Conservation (phyloP, 805 yeast species). For the Nakazawaea peltata region DNA sequence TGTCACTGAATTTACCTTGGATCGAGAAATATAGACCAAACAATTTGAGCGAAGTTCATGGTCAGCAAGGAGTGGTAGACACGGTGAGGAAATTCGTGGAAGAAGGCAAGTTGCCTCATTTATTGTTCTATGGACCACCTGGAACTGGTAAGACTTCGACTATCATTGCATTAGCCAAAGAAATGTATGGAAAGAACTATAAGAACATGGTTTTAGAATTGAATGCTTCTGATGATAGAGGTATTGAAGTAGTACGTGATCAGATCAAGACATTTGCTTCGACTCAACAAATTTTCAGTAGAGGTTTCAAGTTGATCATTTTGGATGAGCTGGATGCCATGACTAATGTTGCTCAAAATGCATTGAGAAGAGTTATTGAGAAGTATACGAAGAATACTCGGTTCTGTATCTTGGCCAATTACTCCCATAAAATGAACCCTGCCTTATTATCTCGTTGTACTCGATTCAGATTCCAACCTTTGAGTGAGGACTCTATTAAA, state of each 20-base stretch:
- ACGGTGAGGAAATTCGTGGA: constrained; percentile 81
- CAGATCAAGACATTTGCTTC: constrained; percentile 95
- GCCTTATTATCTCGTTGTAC: constrained; percentile 94
- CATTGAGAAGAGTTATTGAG: constrained; percentile 78
- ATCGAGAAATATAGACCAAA: constrained; percentile 94
- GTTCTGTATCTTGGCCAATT: constrained; percentile 91
- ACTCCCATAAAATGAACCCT: constrained; percentile 91
- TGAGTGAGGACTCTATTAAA: constrained; percentile 57
- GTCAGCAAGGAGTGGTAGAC: constrained; percentile 78
- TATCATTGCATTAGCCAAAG: constrained; percentile 78
- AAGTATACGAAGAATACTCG: constrained; percentile 92
- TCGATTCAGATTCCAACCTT: constrained; percentile 85
- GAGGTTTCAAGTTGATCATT: constrained; percentile 84
- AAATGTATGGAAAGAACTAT: constrained; percentile 75
- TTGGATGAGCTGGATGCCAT: constrained; percentile 95
- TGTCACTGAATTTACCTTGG: constrained; percentile 81
- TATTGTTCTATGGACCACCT: constrained; percentile 92
- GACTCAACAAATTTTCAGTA: constrained; percentile 84
- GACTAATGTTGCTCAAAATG: constrained; percentile 83
- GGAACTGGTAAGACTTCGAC: constrained; percentile 93
- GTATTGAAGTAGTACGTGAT: constrained; percentile 95
- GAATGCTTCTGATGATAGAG: constrained; percentile 96
- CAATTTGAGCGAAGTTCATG: constrained; percentile 78
- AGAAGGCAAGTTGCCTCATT: constrained; percentile 81
- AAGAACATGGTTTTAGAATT: constrained; percentile 88